Percentiles rank a stretch among this genome's conserved stretches.
phyloP scores from a whole-genome alignment of 1,139 yeast genomes.

The Nakaseomyces nivariensis region DNA sequence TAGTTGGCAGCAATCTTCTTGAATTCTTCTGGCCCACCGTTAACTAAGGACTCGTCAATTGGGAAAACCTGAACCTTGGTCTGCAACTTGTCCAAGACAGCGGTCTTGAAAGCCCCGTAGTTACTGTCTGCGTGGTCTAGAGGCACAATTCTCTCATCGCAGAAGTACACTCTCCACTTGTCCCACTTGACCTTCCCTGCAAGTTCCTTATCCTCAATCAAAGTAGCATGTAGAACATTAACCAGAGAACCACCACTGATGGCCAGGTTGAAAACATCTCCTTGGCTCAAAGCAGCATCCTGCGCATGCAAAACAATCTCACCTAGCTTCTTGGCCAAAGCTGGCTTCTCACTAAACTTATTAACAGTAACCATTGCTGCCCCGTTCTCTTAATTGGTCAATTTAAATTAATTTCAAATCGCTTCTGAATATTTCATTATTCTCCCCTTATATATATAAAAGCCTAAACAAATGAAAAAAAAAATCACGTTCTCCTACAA shows the following conservation, averaged over 20 bases:
- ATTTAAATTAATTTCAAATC: too few relatives aligned
- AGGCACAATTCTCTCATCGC: slow-evolving; percentile 93
- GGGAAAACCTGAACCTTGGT: slow-evolving; percentile 65
- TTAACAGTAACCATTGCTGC: slow-evolving; percentile 36
- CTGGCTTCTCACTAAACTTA: slow-evolving; percentile 44
- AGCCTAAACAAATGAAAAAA: background rate
- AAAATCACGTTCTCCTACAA: background rate
- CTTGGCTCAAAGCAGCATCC: slow-evolving; percentile 37
- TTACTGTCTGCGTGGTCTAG: slow-evolving; percentile 77
- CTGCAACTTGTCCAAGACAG: slow-evolving; percentile 52
- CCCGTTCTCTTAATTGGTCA: too few relatives aligned
- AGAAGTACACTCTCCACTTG: slow-evolving; percentile 90
- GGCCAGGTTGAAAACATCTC: slow-evolving; percentile 55
- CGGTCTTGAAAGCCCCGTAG: slow-evolving; percentile 76
- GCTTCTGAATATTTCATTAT: too few relatives aligned
- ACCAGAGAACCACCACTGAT: slow-evolving; percentile 87
- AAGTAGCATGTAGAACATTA: slow-evolving; percentile 59
- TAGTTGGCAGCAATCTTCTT: slow-evolving; percentile 78
- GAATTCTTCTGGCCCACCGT: slow-evolving; percentile 37
- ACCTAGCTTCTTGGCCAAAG: slow-evolving; percentile 51
- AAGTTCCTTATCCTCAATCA: slow-evolving; percentile 47
- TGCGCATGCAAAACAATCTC: slow-evolving; percentile 45
- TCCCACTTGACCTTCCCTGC: slow-evolving; percentile 61
- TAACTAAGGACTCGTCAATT: slow-evolving; percentile 67
- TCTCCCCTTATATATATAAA: background rate